These are phyloP conservation scores for Leccinum boreale DNA, from an alignment of 768 basidiomycete genomes.

Conservation along the genomic window DNA sequence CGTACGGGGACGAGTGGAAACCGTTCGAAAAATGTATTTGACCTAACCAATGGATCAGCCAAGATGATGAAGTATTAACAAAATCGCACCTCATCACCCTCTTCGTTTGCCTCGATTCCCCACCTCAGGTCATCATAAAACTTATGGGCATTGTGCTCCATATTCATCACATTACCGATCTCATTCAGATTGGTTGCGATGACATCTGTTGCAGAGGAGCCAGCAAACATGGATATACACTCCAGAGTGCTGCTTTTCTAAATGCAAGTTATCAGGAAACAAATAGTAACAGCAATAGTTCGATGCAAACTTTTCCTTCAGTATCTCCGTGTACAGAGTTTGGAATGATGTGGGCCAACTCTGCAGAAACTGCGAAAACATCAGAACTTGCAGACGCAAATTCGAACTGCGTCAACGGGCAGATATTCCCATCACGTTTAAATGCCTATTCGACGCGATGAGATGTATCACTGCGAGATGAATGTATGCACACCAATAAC, in stretches of 20 bases:
- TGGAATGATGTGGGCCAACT: neutral
- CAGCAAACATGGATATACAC: slow-evolving; percentile 4
- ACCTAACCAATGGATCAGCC: neutral
- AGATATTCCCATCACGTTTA: neutral
- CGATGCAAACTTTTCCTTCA: neutral
- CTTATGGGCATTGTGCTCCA: neutral
- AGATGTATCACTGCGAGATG: neutral
- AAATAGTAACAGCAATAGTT: neutral
- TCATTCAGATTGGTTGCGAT: neutral
- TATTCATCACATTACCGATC: slow-evolving; percentile 1
- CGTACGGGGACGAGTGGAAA: neutral
- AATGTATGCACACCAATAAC: slow-evolving; percentile 2
- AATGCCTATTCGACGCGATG: neutral
- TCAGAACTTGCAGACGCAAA: no score
- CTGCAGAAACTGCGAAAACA: no score
- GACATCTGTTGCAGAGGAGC: neutral
- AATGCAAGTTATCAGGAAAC: neutral
- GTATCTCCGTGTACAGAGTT: neutral
- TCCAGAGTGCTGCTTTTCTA: neutral
- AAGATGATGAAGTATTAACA: neutral
- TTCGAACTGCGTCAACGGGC: slow-evolving; percentile 1
- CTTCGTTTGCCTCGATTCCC: slow-evolving; percentile 3
- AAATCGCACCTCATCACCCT: neutral
- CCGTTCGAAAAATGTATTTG: neutral
- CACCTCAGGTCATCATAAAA: neutral